A percentile compares a stretch with the other conserved stretches of the same genome.
Evolutionary conservation across 2,329 filamentous ascomycete species (phyloP).

Genomic region (Pyrenochaeta sp.): DNA sequence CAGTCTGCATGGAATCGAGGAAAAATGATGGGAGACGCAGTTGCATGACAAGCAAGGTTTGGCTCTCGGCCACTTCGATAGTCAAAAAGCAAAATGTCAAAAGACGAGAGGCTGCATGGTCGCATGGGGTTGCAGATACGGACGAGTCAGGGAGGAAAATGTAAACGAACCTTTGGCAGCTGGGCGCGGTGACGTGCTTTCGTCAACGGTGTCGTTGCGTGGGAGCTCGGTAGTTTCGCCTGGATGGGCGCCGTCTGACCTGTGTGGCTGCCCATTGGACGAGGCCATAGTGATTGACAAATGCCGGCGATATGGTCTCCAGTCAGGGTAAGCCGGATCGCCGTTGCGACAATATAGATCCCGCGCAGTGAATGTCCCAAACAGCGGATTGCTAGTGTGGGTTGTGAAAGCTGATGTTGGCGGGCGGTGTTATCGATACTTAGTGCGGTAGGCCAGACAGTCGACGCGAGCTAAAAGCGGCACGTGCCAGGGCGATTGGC

Average conservation of each 20-base stretch:
- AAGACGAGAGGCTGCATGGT: neutral
- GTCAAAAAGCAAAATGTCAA: neutral
- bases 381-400: conserved; percentile 24
- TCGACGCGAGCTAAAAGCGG: conserved; percentile 25
- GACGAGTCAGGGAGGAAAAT: neutral
- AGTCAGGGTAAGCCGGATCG: conserved; percentile 12
- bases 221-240: conserved; percentile 25
- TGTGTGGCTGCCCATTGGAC: conserved; percentile 35
- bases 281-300: conserved; percentile 29
- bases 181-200: conserved; percentile 36
- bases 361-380: conserved; percentile 9
- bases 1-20: neutral
- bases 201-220: conserved; percentile 28
- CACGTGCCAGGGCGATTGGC: conserved; percentile 46
- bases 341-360: conserved; percentile 2
- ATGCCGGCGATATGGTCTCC: neutral
- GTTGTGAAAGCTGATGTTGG: conserved; percentile 18
- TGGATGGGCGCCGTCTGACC: conserved; percentile 26
- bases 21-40: neutral
- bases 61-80: neutral
- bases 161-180: conserved; percentile 43
- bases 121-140: conserved; percentile 8
- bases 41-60: neutral
- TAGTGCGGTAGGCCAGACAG: conserved; percentile 10
- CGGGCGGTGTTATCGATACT: conserved; percentile 20